Base-by-base conservation (phyloP, 2,329 filamentous ascomycete species). In the Ceratocystis colombiana region DNA sequence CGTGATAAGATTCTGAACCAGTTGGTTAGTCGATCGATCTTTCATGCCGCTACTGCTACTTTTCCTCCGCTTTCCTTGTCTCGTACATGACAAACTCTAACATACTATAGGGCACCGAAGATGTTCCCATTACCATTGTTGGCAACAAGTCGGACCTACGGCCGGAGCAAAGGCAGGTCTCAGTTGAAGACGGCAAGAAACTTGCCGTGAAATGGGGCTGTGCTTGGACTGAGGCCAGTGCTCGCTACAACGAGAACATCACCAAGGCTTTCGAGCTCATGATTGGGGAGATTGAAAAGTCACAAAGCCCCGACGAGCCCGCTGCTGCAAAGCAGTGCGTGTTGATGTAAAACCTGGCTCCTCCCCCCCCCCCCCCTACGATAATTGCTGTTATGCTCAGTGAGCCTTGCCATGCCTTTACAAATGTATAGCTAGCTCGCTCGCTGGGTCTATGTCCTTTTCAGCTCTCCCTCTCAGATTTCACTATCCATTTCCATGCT, bases 1-100 rank as follows among this genome's bases (percentile, higher is more conserved):
- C 83, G 92, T 30, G 93, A 97, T 75, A 99, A 97, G 82, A 96
- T 99, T 69, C 80, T 99, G 67, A 96, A 96, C 75, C 93, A 97
- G 75, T 79, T 97, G 70, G 93, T 96, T 79, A 74, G 86, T 76
- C n/a, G 45, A 45, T 25, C 20, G 15, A 8, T 20, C 17, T 50
- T 50, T n/a, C 22, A 20, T 50, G n/a, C 17, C 22, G 7, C 22
- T 8, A 3, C 48, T 12, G 10, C 45, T 64, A 33, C 20, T 48
- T 41, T 7, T 62, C 33, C 50, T 62, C 28, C 17, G 48, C 37
- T 44, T 41, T 57, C 33, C 33, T 37, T 37, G 33, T 37, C 33
- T 37, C 33, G 7, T 8, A 3, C 33, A 37, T 37, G 33, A 37
- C 2, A 37, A 10, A 37, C 20, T n/a, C 57, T 64, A 46, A 67